Evolutionary conservation across 192 early-diverging fungal genomes (phyloP).

Genomic region (Entomortierella lignicola): DNA sequence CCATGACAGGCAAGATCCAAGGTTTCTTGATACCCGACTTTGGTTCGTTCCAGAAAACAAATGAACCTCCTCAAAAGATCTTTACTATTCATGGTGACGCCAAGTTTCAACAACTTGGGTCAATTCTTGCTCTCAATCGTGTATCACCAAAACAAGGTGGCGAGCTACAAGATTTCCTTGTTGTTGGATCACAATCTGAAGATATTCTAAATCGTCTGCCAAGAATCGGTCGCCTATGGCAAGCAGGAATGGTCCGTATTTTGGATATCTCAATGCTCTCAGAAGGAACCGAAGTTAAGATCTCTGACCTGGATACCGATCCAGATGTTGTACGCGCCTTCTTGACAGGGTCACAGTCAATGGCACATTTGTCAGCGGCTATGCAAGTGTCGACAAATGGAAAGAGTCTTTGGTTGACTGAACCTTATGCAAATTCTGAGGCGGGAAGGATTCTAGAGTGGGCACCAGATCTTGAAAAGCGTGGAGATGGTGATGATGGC

Average conservation of each 20-base stretch:
- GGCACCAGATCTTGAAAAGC: constrained; percentile 13
- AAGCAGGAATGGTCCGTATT: constrained; percentile 41
- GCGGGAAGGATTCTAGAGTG: constrained; percentile 36
- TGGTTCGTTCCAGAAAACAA: not conserved
- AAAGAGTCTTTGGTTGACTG: constrained; percentile 39
- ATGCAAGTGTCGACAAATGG: constrained; percentile 41
- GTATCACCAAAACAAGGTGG: not conserved
- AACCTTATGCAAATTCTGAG: constrained; percentile 35
- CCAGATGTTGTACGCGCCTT: constrained; percentile 21
- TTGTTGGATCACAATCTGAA: constrained; percentile 48
- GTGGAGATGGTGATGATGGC: not conserved
- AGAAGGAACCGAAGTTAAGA: constrained; percentile 10
- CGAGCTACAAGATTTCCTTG: constrained; percentile 11
- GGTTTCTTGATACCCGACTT: constrained; percentile 52
- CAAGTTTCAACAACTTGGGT: constrained; percentile 56
- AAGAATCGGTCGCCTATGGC: constrained; percentile 35
- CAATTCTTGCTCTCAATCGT: constrained; percentile 5
- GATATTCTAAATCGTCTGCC: constrained; percentile 19
- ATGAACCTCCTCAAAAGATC: not conserved
- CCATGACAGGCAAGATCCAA: constrained; percentile 65
- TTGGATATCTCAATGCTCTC: constrained; percentile 15
- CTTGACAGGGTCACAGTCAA: constrained; percentile 35
- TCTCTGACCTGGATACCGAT: constrained; percentile 24
- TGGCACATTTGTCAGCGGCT: constrained; percentile 47
- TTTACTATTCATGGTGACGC: constrained; percentile 49